phyloP scores from a whole-genome alignment of 768 basidiomycete genomes.

The Mycena maculata region DNA sequence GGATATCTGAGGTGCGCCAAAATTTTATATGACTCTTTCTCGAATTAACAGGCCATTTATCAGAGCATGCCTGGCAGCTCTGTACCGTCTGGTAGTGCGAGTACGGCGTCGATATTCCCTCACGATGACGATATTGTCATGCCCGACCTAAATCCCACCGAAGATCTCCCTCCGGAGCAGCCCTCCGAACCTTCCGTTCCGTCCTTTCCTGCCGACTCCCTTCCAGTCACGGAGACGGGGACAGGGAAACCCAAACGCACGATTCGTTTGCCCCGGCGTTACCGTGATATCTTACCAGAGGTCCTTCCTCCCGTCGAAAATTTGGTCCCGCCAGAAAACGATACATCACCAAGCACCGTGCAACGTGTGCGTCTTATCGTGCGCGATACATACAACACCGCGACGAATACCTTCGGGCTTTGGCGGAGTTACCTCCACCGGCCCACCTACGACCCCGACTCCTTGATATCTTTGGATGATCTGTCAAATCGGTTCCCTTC shows the following conservation, averaged over 20 bases:
- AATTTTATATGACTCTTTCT: too few species aligned
- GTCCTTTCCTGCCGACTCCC: background rate
- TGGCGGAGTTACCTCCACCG: constrained; percentile 26
- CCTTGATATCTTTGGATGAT: constrained; percentile 8
- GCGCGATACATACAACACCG: constrained; percentile 14
- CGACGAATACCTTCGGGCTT: constrained; percentile 12
- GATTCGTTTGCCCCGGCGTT: background rate
- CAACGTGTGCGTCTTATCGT: constrained; percentile 20
- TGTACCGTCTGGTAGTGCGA: too few species aligned
- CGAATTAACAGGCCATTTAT: too few species aligned
- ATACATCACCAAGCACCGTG: background rate
- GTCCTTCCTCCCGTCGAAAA: background rate
- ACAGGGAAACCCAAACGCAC: background rate
- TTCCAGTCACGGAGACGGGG: background rate
- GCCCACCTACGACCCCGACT: constrained; percentile 26
- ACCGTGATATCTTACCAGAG: constrained; percentile 8
- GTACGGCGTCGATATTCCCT: too few species aligned
- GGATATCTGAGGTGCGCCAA: too few species aligned
- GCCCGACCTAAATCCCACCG: too few species aligned
- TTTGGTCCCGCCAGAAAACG: background rate
- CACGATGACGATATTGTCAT: too few species aligned
- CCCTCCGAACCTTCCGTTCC: background rate
- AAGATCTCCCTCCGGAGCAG: background rate
- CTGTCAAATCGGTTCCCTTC: constrained; percentile 9
- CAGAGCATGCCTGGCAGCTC: too few species aligned